phyloP scores from a whole-genome alignment of 1,284 basidiomycete species.

The Irpex sp. region DNA sequence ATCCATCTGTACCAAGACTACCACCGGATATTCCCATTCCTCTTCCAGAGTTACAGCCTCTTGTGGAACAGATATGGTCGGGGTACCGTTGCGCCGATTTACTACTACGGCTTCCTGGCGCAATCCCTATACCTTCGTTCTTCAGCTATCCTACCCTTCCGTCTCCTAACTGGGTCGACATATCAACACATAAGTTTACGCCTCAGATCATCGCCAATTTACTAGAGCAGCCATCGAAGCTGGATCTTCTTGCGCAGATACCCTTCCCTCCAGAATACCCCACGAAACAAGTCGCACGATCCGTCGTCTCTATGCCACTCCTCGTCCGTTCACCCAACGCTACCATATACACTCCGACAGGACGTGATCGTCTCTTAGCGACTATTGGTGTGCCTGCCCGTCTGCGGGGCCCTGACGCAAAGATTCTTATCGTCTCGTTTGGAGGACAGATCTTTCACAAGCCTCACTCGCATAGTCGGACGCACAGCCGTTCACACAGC shows the following conservation, averaged over 20 bases:
- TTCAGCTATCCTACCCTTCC: slow-evolving; percentile 48
- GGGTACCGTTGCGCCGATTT: slow-evolving; percentile 75
- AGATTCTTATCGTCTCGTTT: slow-evolving; percentile 73
- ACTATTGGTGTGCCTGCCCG: slow-evolving; percentile 56
- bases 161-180: slow-evolving; percentile 60
- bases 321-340: slow-evolving; percentile 53
- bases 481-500: slow-evolving; percentile 16
- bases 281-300: slow-evolving; percentile 33
- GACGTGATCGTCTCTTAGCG: slow-evolving; percentile 48
- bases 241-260: slow-evolving; percentile 33
- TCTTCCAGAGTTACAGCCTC: slow-evolving; percentile 43
- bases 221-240: slow-evolving; percentile 23
- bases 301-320: slow-evolving; percentile 54
- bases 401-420: slow-evolving; percentile 44
- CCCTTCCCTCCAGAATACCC: slow-evolving; percentile 32
- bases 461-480: slow-evolving; percentile 41
- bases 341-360: slow-evolving; percentile 46
- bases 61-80: slow-evolving; percentile 56
- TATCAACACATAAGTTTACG: slow-evolving; percentile 39
- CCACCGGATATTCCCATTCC: slow-evolving; percentile 53
- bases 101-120: slow-evolving; percentile 65
- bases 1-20: slow-evolving; percentile 1
- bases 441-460: slow-evolving; percentile 71
- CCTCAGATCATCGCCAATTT: slow-evolving; percentile 42
- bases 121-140: slow-evolving; percentile 75